These are phyloP conservation scores for Aspergillus spinulosporus DNA, from an alignment of 2,329 filamentous ascomycete genomes.

Conservation along the genomic window DNA sequence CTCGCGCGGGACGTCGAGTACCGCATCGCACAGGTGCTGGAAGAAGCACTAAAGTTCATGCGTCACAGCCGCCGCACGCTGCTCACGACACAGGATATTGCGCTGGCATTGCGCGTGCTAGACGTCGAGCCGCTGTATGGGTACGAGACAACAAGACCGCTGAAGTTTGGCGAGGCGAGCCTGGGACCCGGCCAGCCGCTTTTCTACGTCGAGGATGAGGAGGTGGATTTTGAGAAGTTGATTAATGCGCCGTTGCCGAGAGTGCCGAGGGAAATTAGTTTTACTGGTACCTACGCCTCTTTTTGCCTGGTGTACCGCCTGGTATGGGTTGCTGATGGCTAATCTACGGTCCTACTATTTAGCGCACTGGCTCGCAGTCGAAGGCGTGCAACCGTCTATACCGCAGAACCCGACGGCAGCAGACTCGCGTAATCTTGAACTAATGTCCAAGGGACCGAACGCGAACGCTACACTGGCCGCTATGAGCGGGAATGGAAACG, in stretches of 20 bases:
- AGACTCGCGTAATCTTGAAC: conserved; percentile 79
- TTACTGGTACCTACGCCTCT: conserved; percentile 65
- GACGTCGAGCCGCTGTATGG: conserved; percentile 95
- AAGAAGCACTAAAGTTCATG: conserved; percentile 96
- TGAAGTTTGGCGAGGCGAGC: conserved; percentile 91
- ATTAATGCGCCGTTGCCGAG: conserved; percentile 96
- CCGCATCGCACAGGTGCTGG: conserved; percentile 86
- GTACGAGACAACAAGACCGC: conserved; percentile 85
- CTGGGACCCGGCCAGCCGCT: conserved; percentile 90
- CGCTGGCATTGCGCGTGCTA: conserved; percentile 78
- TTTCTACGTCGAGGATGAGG: conserved; percentile 97
- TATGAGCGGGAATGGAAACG: conserved; percentile 77
- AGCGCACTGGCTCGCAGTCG: conserved; percentile 95
- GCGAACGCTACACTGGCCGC: conserved; percentile 83
- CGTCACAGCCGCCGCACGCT: conserved; percentile 82
- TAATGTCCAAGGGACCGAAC: conserved; percentile 85
- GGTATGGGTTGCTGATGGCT: background rate
- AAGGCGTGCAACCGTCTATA: conserved; percentile 94
- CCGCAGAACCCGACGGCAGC: conserved; percentile 90
- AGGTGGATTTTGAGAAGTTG: conserved; percentile 97
- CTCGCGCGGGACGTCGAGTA: conserved; percentile 95
- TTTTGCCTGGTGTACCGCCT: background rate
- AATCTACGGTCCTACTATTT: conserved; percentile 34
- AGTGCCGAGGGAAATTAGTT: conserved; percentile 87
- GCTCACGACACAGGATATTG: conserved; percentile 84